Conservation (phyloP, 495 filamentous ascomycete genomes). For the Penicillium nucicola region DNA sequence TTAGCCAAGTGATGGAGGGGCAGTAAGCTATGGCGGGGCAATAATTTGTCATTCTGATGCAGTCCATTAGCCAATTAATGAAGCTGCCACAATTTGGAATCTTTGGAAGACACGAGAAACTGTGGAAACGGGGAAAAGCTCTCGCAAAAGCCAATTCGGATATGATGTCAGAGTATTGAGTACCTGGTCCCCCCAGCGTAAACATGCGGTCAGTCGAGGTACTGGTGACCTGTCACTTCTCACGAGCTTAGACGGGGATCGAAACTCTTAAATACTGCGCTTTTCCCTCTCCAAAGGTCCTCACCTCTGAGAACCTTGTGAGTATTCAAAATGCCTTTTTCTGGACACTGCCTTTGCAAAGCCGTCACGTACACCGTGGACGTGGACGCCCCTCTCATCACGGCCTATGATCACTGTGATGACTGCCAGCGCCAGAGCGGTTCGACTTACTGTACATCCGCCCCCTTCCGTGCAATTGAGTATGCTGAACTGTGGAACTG, state of each 20-base stretch:
- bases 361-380: conserved; percentile 62
- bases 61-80: neutral
- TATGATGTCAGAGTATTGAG: neutral
- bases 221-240: neutral
- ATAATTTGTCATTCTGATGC: conserved; percentile 10
- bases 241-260: neutral
- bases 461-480: neutral
- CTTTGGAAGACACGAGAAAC: conserved; percentile 1
- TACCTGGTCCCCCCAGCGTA: neutral
- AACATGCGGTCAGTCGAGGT: neutral
- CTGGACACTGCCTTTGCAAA: conserved; percentile 69
- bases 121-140: neutral
- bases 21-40: conserved; percentile 3
- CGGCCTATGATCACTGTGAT: conserved; percentile 68
- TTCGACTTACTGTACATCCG: conserved; percentile 59
- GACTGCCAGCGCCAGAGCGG: conserved; percentile 69
- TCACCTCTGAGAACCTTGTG: conserved; percentile 33
- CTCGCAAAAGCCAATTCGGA: neutral
- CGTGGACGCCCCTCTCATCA: conserved; percentile 50
- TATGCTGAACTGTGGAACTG: neutral
- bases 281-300: conserved; percentile 25
- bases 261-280: conserved; percentile 32
- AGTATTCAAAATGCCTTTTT: conserved; percentile 52
- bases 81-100: conserved; percentile 3
- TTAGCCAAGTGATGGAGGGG: neutral